Base-by-base conservation (phyloP, 805 yeast genomes). In the Candida vartiovaarae region DNA sequence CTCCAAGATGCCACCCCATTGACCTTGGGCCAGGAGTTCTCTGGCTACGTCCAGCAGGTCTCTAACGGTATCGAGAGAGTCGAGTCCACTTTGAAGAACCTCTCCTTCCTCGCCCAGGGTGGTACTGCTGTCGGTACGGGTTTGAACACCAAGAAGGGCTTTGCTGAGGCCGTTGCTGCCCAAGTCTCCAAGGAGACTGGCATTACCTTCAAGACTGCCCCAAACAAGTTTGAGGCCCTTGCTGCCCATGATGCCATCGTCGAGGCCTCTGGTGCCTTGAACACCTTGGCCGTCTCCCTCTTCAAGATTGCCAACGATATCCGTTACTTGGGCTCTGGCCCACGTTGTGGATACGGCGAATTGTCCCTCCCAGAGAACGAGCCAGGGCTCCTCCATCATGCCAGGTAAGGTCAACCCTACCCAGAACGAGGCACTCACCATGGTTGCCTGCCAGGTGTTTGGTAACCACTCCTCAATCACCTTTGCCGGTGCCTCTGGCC, bases 81-180 rank as follows among this genome's bases (percentile, higher is more conserved):
- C 48, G 87, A 88, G 71, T 70, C 70, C 50, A 66, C 83, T 41
- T 76, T 93, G 53, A 86, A 86, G 55, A 80, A 80, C 67, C 75
- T 93, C 64, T 75, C 82, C 59, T 79, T 64, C 64, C 78, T 93
- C 56, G 99, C 99, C 39, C 99, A 93, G 75, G 99, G 99, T 73
- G 99, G 99, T 72, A 93, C 99, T 50, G 99, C 99, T 49, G 99
- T 93, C 44, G 99, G 99, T 59, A 93, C 99, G 44, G 99, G 99
- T 54, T 78, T 93, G 59, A 93, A 93, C 80, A 91, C 98, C 69
- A 82, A 70, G 64, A 77, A 79, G 62, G 98, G 98, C 26, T 93
- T 84, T 64, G 95, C 88, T 58, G 82, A 72, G 57, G 80, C 84
- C 56, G 80, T 93, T 55, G 99, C 99, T 48, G 82, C 75, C 48